These are phyloP conservation scores for Periconia sp. DNA, from an alignment of 2,329 filamentous ascomycete species.

Conservation along the genomic window DNA sequence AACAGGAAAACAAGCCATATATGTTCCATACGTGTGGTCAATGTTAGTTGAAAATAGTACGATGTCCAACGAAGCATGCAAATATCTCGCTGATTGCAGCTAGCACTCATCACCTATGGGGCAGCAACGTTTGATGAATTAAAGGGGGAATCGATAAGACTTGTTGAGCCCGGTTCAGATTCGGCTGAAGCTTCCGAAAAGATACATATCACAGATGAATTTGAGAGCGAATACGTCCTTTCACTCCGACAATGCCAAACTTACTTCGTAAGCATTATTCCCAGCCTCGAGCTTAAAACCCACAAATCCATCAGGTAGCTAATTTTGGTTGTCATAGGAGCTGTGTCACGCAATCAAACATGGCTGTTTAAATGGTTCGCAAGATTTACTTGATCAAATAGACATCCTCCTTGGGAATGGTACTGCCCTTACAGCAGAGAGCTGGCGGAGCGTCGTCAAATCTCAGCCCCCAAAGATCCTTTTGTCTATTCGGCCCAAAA, in stretches of 20 bases:
- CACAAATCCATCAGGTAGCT: neutral
- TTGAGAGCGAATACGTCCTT: neutral
- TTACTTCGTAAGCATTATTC: constrained; percentile 4
- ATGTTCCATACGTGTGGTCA: constrained; percentile 8
- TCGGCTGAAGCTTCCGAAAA: neutral
- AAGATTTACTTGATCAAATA: constrained; percentile 1
- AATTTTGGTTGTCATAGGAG: neutral
- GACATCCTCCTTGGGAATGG: neutral
- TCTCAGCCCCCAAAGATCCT: too few species aligned
- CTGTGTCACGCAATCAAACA: constrained; percentile 3
- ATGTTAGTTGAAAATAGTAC: constrained; percentile 1
- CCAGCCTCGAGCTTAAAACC: neutral
- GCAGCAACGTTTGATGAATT: neutral
- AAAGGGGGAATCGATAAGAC: neutral
- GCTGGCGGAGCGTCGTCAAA: too few species aligned
- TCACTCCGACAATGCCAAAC: constrained; percentile 2
- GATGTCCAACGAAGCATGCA: neutral
- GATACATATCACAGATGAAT: too few species aligned
- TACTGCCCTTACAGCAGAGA: neutral
- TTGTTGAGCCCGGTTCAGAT: neutral
- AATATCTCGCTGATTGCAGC: neutral
- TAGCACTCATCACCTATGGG: constrained; percentile 8
- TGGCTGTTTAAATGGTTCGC: neutral
- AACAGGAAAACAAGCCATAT: constrained; percentile 4
- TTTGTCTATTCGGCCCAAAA: neutral